These are phyloP conservation scores for Talaromyces stipitatus DNA, from an alignment of 495 filamentous ascomycete species.

Conservation along the genomic window DNA sequence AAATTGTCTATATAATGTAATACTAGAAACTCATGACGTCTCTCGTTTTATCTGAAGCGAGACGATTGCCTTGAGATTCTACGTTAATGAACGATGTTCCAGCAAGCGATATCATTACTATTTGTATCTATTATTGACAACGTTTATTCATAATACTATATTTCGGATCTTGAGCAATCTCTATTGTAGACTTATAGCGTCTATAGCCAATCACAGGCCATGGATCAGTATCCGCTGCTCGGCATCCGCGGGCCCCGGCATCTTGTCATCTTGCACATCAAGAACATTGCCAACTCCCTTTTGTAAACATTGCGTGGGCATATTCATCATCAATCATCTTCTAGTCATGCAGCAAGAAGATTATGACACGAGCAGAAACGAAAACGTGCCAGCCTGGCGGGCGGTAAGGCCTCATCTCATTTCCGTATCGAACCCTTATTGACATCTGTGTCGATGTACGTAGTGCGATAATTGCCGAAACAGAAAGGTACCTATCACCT, in stretches of 20 bases:
- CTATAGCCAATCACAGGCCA: background rate
- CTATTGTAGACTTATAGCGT: background rate
- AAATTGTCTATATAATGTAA: background rate
- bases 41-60: background rate
- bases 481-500: background rate
- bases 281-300: background rate
- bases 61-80: background rate
- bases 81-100: background rate
- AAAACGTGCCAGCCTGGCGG: background rate
- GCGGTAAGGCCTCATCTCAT: background rate
- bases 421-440: background rate
- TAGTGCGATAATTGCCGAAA: constrained; percentile 7
- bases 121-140: background rate
- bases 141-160: background rate
- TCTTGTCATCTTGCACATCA: background rate
- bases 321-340: background rate
- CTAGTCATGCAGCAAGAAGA: constrained; percentile 2
- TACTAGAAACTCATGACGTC: background rate
- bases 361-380: background rate
- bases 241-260: constrained; percentile 1
- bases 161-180: background rate
- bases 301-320: background rate
- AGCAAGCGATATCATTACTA: constrained; percentile 3
- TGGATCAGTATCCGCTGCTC: background rate
- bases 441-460: background rate